These are phyloP conservation scores for Gastrolobium villosum DNA, from an alignment of 306 rosid species.

Conservation along the genomic window DNA sequence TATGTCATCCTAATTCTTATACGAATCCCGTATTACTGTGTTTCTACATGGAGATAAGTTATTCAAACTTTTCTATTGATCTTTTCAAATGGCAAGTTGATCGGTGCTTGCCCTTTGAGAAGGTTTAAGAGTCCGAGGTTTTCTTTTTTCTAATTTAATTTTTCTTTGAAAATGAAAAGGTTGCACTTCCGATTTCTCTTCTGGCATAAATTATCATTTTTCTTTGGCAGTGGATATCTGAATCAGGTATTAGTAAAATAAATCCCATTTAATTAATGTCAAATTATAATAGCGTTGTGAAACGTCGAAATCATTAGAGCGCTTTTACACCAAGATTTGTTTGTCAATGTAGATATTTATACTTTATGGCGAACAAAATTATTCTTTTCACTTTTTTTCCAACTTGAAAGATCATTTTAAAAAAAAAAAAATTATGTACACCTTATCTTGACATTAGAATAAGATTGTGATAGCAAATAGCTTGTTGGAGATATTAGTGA, in stretches of 20 bases:
- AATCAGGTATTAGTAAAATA: background rate
- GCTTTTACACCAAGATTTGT: background rate
- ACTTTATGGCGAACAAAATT: background rate
- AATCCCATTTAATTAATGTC: background rate
- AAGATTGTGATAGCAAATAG: background rate
- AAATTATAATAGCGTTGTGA: background rate
- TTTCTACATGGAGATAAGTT: background rate
- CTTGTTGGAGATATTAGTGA: too few species aligned
- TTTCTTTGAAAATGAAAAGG: background rate
- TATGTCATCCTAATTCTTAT: slow-evolving; percentile 10
- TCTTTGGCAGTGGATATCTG: background rate
- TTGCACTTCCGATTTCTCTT: background rate
- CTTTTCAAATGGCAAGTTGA: slow-evolving; percentile 8
- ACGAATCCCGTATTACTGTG: background rate
- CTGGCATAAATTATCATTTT: background rate
- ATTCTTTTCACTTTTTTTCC: background rate
- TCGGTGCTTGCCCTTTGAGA: slow-evolving; percentile 15
- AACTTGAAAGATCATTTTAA: slow-evolving; percentile 16
- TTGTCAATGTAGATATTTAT: background rate
- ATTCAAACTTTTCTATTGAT: background rate
- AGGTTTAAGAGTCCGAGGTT: background rate
- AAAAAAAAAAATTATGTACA: too few species aligned
- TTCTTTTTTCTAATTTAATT: background rate
- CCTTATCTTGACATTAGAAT: background rate
- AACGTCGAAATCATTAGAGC: background rate